phyloP scores from a whole-genome alignment of 495 filamentous ascomycete genomes.

The Evernia prunastri region DNA sequence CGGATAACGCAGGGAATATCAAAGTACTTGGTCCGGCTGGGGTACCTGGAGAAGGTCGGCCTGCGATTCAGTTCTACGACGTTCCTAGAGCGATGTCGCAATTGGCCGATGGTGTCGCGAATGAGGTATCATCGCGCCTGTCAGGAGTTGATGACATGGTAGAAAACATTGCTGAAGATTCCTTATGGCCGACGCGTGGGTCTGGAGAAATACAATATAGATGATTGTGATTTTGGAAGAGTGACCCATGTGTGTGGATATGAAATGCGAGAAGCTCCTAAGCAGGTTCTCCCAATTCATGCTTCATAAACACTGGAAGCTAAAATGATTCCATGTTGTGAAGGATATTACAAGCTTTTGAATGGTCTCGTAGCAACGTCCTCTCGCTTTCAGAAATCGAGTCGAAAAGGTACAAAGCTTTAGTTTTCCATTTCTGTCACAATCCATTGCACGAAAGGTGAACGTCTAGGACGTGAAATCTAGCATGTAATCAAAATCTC shows the following conservation, averaged over 20 bases:
- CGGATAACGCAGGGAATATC: background rate
- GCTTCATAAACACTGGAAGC: too few species aligned
- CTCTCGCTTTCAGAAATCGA: too few species aligned
- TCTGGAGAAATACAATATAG: background rate
- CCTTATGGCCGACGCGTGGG: background rate
- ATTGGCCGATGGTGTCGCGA: slow-evolving; percentile 3
- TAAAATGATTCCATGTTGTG: too few species aligned
- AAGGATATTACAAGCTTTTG: too few species aligned
- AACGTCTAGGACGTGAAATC: too few species aligned
- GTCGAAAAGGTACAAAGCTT: too few species aligned
- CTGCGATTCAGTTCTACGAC: background rate
- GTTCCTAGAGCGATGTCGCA: background rate
- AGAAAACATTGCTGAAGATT: slow-evolving; percentile 1
- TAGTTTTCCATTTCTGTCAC: too few species aligned
- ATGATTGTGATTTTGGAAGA: background rate
- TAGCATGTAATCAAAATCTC: too few species aligned
- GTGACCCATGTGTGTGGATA: background rate
- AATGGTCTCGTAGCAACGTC: too few species aligned
- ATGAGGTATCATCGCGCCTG: slow-evolving; percentile 1
- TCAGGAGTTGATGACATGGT: background rate
- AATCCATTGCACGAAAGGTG: too few species aligned
- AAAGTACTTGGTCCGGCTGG: background rate
- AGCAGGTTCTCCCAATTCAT: background rate
- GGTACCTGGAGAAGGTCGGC: background rate
- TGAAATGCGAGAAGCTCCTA: background rate